Conservation (phyloP, 108 stramenopile genomes). For the Schizochytrium sp. region DNA sequence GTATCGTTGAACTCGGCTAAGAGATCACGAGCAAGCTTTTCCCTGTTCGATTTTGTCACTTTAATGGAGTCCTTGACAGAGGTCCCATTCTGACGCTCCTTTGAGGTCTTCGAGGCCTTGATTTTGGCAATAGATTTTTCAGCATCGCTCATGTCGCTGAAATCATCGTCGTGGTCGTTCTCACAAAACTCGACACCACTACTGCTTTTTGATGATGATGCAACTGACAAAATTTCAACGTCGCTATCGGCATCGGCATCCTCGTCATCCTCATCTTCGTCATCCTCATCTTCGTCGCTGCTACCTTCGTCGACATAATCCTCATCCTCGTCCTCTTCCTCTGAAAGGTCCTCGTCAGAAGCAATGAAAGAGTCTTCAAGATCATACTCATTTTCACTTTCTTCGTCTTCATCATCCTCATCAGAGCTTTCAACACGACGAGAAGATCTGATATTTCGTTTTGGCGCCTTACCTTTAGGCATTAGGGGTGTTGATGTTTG, state of each 20-base stretch:
- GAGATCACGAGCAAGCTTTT: neutral
- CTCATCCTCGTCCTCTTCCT: neutral
- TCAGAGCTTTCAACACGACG: neutral
- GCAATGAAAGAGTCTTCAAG: constrained; percentile 12
- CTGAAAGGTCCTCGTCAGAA: neutral
- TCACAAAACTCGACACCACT: neutral
- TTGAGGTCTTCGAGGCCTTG: neutral
- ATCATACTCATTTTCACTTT: neutral
- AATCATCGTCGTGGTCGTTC: neutral
- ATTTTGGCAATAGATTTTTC: neutral
- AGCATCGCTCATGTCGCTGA: neutral
- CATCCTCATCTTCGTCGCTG: constrained; percentile 2
- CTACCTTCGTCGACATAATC: neutral
- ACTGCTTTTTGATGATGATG: neutral
- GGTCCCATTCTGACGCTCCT: neutral
- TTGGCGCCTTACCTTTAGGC: no score
- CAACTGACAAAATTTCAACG: neutral
- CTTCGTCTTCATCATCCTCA: neutral
- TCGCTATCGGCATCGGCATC: neutral
- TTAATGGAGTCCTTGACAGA: neutral
- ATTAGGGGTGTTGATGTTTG: no score
- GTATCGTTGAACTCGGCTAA: neutral
- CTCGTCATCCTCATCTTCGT: neutral
- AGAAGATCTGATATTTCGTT: no score
- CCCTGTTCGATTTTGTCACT: constrained; percentile 15